Evolutionary conservation across 345 rosid genomes (phyloP), one percentile per base, ranked within the genome.

Genomic region (Lumnitzera racemosa): DNA sequence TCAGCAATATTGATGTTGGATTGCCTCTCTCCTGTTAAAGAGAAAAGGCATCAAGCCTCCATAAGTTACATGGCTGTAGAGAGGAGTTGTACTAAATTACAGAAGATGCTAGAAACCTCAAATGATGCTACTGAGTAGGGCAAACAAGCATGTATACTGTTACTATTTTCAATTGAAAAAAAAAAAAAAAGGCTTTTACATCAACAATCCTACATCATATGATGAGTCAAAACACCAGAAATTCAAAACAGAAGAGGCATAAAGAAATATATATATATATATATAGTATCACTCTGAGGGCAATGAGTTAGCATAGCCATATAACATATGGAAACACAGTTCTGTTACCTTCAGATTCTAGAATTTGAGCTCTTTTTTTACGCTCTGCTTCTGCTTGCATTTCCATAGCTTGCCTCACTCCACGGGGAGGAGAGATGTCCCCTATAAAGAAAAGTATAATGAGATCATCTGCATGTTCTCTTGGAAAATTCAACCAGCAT

Each of bases 351-450:
- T 90, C 97, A 61, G 99, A 88, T 59, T 95, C 91, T 49, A 90
- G 90, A 72, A 95, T 76, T 76, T 83, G 95, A 65, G 97, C 95
- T 77, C 97, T 82, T 79, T 76, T 88, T 72, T 77, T 95, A 67
- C 94, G 95, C 63, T 95, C 97, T 57, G 97, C 99, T 80, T 95
- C 99, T 68, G 96, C 97, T 72, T 95, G 99, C 97, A 88, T 86
- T 78, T 90, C 99, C 99, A 95, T 95, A 67, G 99, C 99, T 64
- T 66, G 81, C 72, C 84, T 80, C 73, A 95, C 89, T 66, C 96
- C 96, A 52, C 80, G 76, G 57, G 97, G 99, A 24, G 97, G 97
- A 78, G 87, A 80, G 77, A 95, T 90, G 75, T 88, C 99, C 96
- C 95, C 99, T 95, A 64, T 24, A 63, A n/a, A 63, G 59, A 62